Base-by-base conservation (phyloP, 495 filamentous ascomycete genomes). In the Lophiotrema nucula region DNA sequence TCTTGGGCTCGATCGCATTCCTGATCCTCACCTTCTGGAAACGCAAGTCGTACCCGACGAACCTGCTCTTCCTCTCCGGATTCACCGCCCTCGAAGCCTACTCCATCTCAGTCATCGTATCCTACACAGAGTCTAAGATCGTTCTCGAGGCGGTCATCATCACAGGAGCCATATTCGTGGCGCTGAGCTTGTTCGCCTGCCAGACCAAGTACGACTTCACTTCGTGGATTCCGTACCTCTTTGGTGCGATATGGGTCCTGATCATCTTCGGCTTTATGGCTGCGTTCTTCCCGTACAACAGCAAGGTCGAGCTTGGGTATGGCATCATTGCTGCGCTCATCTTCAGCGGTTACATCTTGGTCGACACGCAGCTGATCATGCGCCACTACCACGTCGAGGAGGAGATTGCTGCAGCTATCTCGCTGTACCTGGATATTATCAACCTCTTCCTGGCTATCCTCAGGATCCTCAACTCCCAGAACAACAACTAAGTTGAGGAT, bases 181-280 rank as follows among this genome's bases (percentile, higher is more conserved):
- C 87, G 41, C 80, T 99, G 39, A 97, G 92, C 0, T 71, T 93
- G 11, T 99, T 97, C 72, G 93, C 93, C 25, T 95, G 92, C 83
- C 93, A 99, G 74, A 90, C 88, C 47, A 96, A 95, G 70, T 97
- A 97, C 71, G 95, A 99, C 78, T 97, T 99, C 73, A 97, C 91
- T 0, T 81, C 80, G 46, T 96, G 90, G 95, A 89, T 91, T 80
- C 92, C 92, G 23, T 97, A 96, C 69, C 82, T 99, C 10, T 95
- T 95, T 68, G 90, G 92, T 50, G 85, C 75, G 0, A 80, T 99
- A 10, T 97, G 92, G 92, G 85, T 88, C 24, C 72, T 96, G 53
- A 80, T 99, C 62, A 74, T 99, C 27, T 95, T 97, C 71, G 88
- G 95, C 39, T 92, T 99, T 75, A 86, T 97, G 76, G 76, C 84